Evolutionary conservation across 805 yeast species (phyloP).

Genomic region (Candida berthetii): DNA sequence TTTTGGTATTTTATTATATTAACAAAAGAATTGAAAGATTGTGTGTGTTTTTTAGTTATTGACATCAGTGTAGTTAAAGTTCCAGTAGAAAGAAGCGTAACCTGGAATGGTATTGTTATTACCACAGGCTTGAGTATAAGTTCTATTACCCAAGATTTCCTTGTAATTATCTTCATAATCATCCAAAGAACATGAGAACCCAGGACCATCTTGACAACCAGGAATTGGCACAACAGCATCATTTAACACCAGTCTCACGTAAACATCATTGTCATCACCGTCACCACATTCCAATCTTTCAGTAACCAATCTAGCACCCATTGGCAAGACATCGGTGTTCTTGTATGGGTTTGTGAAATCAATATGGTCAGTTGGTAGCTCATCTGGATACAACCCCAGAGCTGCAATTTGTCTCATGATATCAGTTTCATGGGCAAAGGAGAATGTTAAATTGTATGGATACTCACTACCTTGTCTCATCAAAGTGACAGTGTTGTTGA

Average conservation of each 20-base stretch:
- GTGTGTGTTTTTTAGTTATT: no score
- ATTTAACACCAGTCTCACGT: slow-evolving; percentile 43
- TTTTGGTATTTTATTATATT: no score
- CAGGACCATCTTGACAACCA: slow-evolving; percentile 47
- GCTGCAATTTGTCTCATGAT: slow-evolving; percentile 57
- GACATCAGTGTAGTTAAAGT: slow-evolving; percentile 4
- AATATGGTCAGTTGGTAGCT: slow-evolving; percentile 36
- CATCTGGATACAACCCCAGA: slow-evolving; percentile 42
- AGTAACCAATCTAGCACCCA: slow-evolving; percentile 47
- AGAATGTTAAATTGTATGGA: slow-evolving; percentile 55
- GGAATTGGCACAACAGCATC: slow-evolving; percentile 50
- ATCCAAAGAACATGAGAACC: slow-evolving; percentile 37
- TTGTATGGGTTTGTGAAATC: slow-evolving; percentile 42
- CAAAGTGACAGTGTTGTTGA: slow-evolving; percentile 42
- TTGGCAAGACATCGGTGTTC: slow-evolving; percentile 44
- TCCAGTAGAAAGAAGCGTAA: slow-evolving; percentile 15
- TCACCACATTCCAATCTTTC: slow-evolving; percentile 40
- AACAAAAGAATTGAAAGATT: no score
- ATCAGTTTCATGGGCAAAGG: slow-evolving; percentile 73
- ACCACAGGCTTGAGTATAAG: slow-evolving; percentile 26
- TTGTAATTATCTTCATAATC: slow-evolving; percentile 26
- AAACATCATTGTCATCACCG: slow-evolving; percentile 26
- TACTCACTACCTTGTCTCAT: slow-evolving; percentile 42
- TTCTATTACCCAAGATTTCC: slow-evolving; percentile 21
- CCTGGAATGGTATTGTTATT: slow-evolving; percentile 12